These are phyloP conservation scores for Xylariomycetidae sp. DNA, from an alignment of 2,329 filamentous ascomycete species.

Conservation along the genomic window DNA sequence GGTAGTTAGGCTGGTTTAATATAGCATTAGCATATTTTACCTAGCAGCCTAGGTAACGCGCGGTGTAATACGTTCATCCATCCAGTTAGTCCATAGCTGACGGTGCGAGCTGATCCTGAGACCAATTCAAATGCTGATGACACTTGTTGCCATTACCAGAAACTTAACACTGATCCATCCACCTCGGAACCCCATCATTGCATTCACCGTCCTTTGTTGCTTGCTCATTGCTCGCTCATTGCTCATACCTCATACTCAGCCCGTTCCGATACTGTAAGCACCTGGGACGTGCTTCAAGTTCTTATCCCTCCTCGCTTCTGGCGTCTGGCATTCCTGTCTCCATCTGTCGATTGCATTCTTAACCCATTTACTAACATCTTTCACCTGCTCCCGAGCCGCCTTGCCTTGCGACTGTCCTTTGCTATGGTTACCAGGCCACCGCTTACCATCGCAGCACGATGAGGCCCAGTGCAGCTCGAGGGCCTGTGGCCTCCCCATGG, in stretches of 20 bases:
- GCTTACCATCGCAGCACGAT: constrained; percentile 40
- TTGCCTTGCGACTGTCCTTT: constrained; percentile 20
- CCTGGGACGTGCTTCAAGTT: no score
- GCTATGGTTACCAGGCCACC: constrained; percentile 37
- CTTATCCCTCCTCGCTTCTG: no score
- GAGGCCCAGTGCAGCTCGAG: constrained; percentile 45
- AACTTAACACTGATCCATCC: not conserved
- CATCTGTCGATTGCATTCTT: constrained; percentile 1
- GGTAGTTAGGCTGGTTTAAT: no score
- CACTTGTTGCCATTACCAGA: constrained; percentile 12
- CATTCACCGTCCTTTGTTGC: not conserved
- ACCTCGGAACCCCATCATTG: not conserved
- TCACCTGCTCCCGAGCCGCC: no score
- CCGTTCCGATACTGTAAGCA: no score
- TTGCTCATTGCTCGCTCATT: no score
- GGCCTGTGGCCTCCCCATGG: constrained; percentile 42
- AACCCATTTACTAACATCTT: not conserved
- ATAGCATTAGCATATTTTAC: no score
- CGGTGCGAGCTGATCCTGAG: constrained; percentile 16
- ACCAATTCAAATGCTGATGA: no score
- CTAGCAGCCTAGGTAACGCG: no score
- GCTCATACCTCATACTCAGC: no score
- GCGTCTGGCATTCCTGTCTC: no score
- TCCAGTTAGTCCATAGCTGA: constrained; percentile 9
- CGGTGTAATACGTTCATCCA: no score